Conservation (phyloP, 352 stramenopile genomes). For the Phytopythium cucurbitacearum region DNA sequence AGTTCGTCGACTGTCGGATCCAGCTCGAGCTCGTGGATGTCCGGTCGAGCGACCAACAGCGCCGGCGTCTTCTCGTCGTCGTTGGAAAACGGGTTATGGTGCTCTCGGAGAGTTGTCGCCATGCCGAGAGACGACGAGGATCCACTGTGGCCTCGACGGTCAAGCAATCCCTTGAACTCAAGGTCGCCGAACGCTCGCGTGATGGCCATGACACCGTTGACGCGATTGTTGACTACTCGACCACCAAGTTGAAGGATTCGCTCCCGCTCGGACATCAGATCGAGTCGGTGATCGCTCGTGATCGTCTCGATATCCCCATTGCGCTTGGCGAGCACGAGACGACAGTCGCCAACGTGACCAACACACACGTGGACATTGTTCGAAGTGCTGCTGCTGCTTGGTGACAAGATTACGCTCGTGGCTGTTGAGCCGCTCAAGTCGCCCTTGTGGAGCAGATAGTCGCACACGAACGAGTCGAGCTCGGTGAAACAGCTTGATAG, state of each 20-base stretch:
- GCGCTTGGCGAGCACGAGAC: conserved; percentile 44
- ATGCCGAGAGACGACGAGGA: conserved; percentile 11
- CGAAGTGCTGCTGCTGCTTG: neutral
- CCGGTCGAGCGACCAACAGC: conserved; percentile 48
- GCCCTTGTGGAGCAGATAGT: conserved; percentile 66
- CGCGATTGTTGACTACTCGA: conserved; percentile 72
- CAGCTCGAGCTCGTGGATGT: conserved; percentile 36
- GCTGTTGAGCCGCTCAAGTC: conserved; percentile 78
- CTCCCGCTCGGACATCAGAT: conserved; percentile 36
- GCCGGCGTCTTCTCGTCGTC: conserved; percentile 52
- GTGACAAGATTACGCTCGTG: conserved; percentile 49
- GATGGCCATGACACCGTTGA: conserved; percentile 85
- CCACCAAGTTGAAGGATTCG: conserved; percentile 53
- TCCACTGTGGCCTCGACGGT: conserved; percentile 6
- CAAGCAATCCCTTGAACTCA: conserved; percentile 68
- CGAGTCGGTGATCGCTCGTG: conserved; percentile 70
- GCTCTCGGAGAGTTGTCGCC: conserved; percentile 27
- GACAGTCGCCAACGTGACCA: conserved; percentile 73
- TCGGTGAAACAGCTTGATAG: conserved; percentile 53
- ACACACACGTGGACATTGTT: conserved; percentile 10
- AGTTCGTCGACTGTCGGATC: conserved; percentile 46
- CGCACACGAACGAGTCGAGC: conserved; percentile 63
- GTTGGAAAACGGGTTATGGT: conserved; percentile 8
- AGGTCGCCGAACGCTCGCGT: conserved; percentile 81
- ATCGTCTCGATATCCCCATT: conserved; percentile 38